Conservation (phyloP, 345 rosid species). For the Rhodamnia argentea region DNA sequence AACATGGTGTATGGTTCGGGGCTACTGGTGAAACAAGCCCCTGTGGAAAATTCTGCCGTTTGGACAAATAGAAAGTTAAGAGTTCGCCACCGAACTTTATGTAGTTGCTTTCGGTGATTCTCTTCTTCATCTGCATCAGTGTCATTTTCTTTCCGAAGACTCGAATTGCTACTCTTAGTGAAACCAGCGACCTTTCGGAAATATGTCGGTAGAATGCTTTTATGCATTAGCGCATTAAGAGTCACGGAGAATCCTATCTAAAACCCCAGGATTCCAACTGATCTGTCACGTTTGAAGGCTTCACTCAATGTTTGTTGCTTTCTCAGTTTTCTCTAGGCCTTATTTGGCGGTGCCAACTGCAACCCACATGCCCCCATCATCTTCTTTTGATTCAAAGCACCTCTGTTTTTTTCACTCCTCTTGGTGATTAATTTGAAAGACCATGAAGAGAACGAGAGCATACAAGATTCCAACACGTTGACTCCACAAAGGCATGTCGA, state of each 20-base stretch:
- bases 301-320: background rate
- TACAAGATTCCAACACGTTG: background rate
- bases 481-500: background rate
- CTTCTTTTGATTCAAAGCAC: background rate
- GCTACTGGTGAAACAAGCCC: background rate
- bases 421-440: background rate
- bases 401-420: background rate
- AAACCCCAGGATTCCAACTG: background rate
- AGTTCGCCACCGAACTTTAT: background rate
- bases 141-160: background rate
- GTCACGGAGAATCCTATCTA: background rate
- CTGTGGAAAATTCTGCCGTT: background rate
- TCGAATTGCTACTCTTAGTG: background rate
- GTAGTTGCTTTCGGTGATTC: background rate
- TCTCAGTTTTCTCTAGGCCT: background rate
- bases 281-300: background rate
- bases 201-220: background rate
- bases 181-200: background rate
- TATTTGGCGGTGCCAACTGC: constrained; percentile 2
- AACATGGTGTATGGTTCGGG: background rate
- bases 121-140: background rate
- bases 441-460: background rate
- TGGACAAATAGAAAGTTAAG: background rate
- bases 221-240: background rate
- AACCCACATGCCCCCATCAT: background rate